Base-by-base conservation (phyloP, 140 eudicot species). In the Flaveria floridana region DNA sequence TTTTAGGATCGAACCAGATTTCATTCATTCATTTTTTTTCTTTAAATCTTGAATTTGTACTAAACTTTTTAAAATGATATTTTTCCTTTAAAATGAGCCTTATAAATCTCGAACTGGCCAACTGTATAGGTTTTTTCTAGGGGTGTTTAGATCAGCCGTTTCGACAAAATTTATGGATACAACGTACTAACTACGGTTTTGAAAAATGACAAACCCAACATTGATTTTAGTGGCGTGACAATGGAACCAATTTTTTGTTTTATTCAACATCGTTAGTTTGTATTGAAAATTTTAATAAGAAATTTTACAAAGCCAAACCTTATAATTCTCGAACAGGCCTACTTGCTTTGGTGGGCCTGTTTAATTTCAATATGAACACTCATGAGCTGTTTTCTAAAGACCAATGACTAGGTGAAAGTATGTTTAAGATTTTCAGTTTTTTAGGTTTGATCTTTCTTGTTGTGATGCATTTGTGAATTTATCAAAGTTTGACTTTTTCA, bases 391-490 rank as follows among this genome's bases (percentile, higher is more conserved):
- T 30, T 15, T 64, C 14, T 64, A 6, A 64, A 15, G 3, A 2
- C 25, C 70, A 34, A 1, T 28, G 70, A 34, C 47, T 8, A 64
- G n/a, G 48, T 64, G 48, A n/a, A 34, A 30, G 50, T 18, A 18
- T 71, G 76, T 9, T 52, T 23, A 7, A 7, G 39, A 42, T 23
- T 64, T 57, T 37, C 14, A 42, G 47, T 6, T 55, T 71, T 71
- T 37, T 30, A 18, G 37, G 55, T 30, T 72, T n/a, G 44, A 52
- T 50, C 4, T 25, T 52, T 70, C 25, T 9, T 53, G 21, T 1
- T 74, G 62, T 72, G 65, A 72, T 72, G 62, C 21, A 75, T 48
- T 3, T 64, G 46, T 19, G 12, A 65, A n/a, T 19, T 15, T 5
- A 26, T 65, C 52, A 16, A 20, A 18, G 15, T 48, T 63, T 51